Evolutionary conservation across 2,329 filamentous ascomycete species (phyloP).

Genomic region (Arthrobotrys sphaeroides): DNA sequence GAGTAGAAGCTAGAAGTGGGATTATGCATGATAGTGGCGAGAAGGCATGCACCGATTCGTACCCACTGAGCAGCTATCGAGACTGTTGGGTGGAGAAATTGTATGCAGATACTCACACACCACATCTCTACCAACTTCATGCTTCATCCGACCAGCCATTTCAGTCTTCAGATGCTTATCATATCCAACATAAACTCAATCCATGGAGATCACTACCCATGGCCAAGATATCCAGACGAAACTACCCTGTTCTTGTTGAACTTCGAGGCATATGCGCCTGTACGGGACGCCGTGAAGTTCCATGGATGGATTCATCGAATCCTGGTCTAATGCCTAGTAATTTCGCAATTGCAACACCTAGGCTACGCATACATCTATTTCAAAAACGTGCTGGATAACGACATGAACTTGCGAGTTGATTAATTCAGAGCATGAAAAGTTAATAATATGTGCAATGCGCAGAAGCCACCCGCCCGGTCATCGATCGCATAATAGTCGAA

Average conservation of each 20-base stretch:
- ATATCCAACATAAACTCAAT: conserved; percentile 21
- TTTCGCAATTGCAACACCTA: neutral
- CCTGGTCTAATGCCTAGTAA: neutral
- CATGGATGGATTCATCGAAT: neutral
- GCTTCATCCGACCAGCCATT: conserved; percentile 36
- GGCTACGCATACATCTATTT: neutral
- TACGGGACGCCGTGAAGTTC: neutral
- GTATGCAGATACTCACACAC: conserved; percentile 18
- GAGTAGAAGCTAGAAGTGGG: conserved; percentile 16
- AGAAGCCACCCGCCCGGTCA: conserved; percentile 14
- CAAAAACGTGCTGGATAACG: neutral
- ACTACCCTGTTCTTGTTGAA: neutral
- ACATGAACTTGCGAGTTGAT: neutral
- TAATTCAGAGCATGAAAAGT: no score
- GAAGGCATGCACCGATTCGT: conserved; percentile 14
- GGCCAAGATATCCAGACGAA: neutral
- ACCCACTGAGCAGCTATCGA: neutral
- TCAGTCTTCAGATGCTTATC: conserved; percentile 22
- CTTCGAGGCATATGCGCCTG: neutral
- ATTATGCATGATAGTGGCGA: conserved; percentile 29
- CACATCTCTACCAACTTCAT: conserved; percentile 9
- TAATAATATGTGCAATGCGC: neutral
- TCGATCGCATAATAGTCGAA: conserved; percentile 32
- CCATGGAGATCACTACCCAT: neutral
- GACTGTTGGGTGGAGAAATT: conserved; percentile 2